Evolutionary conservation across 768 basidiomycete genomes (phyloP).

Genomic region (Lactarius vividus): DNA sequence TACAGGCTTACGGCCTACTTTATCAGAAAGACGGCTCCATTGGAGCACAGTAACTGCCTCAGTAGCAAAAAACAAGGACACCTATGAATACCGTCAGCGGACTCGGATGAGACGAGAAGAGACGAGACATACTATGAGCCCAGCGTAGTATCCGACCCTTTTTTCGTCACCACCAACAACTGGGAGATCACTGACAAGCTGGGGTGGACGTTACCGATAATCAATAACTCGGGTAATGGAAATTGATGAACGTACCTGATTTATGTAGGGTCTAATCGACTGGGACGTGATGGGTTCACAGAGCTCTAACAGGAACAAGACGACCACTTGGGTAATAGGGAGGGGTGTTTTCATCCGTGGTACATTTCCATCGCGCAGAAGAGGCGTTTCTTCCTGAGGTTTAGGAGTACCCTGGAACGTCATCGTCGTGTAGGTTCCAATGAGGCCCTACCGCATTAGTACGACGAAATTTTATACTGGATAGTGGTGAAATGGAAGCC

Average conservation of each 20-base stretch:
- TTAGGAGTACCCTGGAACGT: neutral
- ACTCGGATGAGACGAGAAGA: neutral
- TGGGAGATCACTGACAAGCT: conserved; percentile 44
- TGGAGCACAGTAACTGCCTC: conserved; percentile 46
- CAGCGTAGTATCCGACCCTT: conserved; percentile 32
- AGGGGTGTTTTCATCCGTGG: conserved; percentile 38
- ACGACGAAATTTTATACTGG: neutral
- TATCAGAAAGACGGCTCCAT: conserved; percentile 48
- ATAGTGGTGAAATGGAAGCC: neutral
- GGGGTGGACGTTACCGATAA: neutral
- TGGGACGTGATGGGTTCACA: conserved; percentile 48
- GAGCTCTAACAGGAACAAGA: conserved; percentile 44
- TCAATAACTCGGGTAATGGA: neutral
- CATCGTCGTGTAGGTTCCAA: neutral
- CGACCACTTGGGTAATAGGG: conserved; percentile 44
- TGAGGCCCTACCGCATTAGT: neutral
- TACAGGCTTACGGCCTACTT: conserved; percentile 48
- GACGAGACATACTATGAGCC: conserved; percentile 42
- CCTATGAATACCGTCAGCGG: conserved; percentile 31
- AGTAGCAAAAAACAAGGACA: conserved; percentile 46
- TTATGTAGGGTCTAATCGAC: conserved; percentile 51
- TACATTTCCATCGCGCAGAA: neutral
- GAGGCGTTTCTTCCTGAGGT: conserved; percentile 5
- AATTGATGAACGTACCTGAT: conserved; percentile 37
- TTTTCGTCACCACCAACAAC: conserved; percentile 46